These are phyloP conservation scores for Periconia digitata DNA, from an alignment of 2,329 filamentous ascomycete genomes.

Conservation along the genomic window DNA sequence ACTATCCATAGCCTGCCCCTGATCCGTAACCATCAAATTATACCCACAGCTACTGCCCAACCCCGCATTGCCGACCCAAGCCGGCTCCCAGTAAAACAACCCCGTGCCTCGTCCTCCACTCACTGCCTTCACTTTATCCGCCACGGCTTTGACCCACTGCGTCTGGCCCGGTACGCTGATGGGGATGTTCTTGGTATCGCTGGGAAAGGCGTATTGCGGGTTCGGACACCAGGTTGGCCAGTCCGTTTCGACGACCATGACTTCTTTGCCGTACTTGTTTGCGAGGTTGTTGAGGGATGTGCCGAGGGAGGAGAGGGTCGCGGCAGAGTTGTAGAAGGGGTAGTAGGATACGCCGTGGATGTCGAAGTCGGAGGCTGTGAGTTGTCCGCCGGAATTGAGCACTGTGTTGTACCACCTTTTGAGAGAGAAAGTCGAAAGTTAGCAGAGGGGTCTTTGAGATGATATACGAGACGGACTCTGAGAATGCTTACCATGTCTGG, in stretches of 20 bases:
- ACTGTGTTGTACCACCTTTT: constrained; percentile 67
- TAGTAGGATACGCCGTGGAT: constrained; percentile 74
- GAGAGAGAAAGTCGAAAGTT: no score
- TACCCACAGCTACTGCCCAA: constrained; percentile 67
- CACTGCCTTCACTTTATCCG: constrained; percentile 56
- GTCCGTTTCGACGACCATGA: constrained; percentile 71
- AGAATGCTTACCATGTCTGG: constrained; percentile 65
- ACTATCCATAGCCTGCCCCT: constrained; percentile 59
- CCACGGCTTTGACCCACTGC: constrained; percentile 63
- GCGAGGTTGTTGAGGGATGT: constrained; percentile 61
- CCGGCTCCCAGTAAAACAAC: constrained; percentile 74
- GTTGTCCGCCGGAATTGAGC: constrained; percentile 44
- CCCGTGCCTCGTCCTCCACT: constrained; percentile 55
- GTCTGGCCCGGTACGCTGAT: constrained; percentile 65
- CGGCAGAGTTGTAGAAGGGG: constrained; percentile 66
- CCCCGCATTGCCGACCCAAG: constrained; percentile 66
- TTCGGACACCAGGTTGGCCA: constrained; percentile 68
- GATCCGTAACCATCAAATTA: constrained; percentile 63
- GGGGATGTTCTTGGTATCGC: constrained; percentile 61
- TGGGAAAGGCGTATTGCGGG: constrained; percentile 61
- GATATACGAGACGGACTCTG: no score
- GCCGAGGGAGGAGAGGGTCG: constrained; percentile 61
- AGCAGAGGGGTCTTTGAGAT: no score
- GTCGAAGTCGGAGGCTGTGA: constrained; percentile 62
- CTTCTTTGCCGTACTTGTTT: constrained; percentile 62